Base-by-base conservation (phyloP, 495 filamentous ascomycete genomes). In the Hypoxylon subgilvum region DNA sequence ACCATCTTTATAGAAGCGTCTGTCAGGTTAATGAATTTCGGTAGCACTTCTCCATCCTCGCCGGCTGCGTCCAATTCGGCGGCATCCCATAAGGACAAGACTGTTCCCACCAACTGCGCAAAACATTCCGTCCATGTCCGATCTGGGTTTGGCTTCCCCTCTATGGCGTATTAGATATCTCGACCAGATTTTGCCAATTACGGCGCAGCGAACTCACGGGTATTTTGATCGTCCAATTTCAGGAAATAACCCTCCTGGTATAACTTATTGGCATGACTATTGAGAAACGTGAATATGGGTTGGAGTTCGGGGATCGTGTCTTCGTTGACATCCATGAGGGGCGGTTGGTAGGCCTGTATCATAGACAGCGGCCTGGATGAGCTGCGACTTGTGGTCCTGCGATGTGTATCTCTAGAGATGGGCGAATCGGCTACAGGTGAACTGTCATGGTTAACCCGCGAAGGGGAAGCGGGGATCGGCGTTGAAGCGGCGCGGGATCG, bases 1-100 rank as follows among this genome's bases (percentile, higher is more conserved):
- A 96, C 94, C 93, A 96, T 96, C 68, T 93, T 96, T 66, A 99
- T 89, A 1, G 93, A 96, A 9, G 92, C 92, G 82, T 99, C 94
- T 2, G 94, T 92, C 57, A 99, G 78, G 72, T 99, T 99, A 67
- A 99, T 88, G 71, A 96, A 99, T 40, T 90, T 97, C 16, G 94
- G 92, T 14, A 95, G 78, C 28, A 97, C 90, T 63, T 96, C 91
- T 27, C 86, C 85, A 53, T 93, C 85, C 35, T 87, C 84, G 13
- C 85, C 90, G 10, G 91, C 91, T 34, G 86, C 86, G 80, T 97
- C 94, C 68, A 99, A 79, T 72, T 92, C 91, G 57, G 88, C 85
- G 14, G 93, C 92, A 75, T 97, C 94, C 94, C 94, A 99, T 16
- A 97, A 78, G 4, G 93, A 97, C 40, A 99, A 78, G 16, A 97